Evolutionary conservation across 1,284 basidiomycete species (phyloP).

Genomic region (Cutaneotrichosporon mucoides): DNA sequence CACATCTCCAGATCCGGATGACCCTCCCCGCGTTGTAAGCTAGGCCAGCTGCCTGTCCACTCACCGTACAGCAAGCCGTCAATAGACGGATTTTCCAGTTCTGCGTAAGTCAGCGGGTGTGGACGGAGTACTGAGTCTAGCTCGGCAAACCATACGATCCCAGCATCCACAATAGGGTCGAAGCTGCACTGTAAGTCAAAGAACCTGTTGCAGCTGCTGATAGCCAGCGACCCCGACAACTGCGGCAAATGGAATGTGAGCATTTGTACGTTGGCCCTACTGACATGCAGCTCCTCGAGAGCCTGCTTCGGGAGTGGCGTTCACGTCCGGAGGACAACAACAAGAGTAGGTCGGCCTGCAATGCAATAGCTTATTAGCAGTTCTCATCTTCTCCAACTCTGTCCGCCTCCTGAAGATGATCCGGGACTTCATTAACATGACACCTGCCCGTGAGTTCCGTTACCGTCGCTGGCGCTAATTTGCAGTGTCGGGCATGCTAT

Average conservation of each 20-base stretch:
- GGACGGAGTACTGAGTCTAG: conserved; percentile 8
- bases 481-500: conserved; percentile 36
- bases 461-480: too few relatives aligned
- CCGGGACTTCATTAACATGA: conserved; percentile 46
- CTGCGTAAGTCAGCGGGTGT: conserved; percentile 30
- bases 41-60: conserved; percentile 7
- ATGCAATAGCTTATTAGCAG: conserved; percentile 20
- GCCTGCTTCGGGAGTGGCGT: conserved; percentile 50
- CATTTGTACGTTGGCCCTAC: not conserved
- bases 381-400: conserved; percentile 52
- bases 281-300: conserved; percentile 43
- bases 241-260: conserved; percentile 54
- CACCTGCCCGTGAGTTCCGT: conserved; percentile 33
- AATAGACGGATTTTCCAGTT: conserved; percentile 35
- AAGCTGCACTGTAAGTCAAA: conserved; percentile 32
- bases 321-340: conserved; percentile 44
- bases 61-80: conserved; percentile 23
- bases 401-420: conserved; percentile 52
- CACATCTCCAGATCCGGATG: conserved; percentile 26
- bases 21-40: conserved; percentile 28
- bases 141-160: conserved; percentile 30
- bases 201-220: not conserved
- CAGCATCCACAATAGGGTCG: conserved; percentile 22
- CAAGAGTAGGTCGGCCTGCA: conserved; percentile 29
- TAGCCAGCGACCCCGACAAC: conserved; percentile 42